phyloP scores from a whole-genome alignment of 305 asterid genomes.

The Ruellia speciosa region DNA sequence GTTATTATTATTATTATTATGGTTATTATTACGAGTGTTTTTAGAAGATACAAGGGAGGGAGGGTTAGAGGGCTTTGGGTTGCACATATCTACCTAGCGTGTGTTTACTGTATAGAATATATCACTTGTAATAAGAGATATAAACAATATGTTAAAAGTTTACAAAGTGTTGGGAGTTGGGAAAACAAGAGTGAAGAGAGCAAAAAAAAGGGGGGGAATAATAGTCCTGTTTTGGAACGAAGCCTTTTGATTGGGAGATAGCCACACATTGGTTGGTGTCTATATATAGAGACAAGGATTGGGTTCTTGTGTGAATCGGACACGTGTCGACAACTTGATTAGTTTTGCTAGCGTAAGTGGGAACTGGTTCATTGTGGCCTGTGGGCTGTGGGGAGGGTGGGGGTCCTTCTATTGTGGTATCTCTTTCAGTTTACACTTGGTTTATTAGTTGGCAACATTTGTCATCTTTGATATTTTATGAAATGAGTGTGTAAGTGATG shows the following conservation, averaged over 20 bases:
- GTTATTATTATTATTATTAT: conserved; percentile 22
- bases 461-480: conserved; percentile 6
- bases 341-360: too few relatives aligned
- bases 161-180: conserved; percentile 13
- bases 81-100: conserved; percentile 49
- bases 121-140: neutral
- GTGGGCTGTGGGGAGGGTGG: too few relatives aligned
- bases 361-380: too few relatives aligned
- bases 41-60: conserved; percentile 49
- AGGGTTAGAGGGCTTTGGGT: conserved; percentile 65
- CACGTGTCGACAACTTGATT: conserved; percentile 35
- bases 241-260: conserved; percentile 41
- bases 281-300: conserved; percentile 41
- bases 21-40: conserved; percentile 40
- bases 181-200: conserved; percentile 6
- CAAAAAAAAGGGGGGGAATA: neutral
- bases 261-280: conserved; percentile 21
- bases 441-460: neutral
- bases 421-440: too few relatives aligned
- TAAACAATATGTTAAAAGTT: neutral
- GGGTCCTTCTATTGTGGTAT: too few relatives aligned
- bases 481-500: neutral
- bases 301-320: neutral
- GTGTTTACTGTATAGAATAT: too few relatives aligned
- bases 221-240: conserved; percentile 23